Base-by-base conservation (phyloP, 169 alveolate genomes). In the Toxoplasma gondii region DNA sequence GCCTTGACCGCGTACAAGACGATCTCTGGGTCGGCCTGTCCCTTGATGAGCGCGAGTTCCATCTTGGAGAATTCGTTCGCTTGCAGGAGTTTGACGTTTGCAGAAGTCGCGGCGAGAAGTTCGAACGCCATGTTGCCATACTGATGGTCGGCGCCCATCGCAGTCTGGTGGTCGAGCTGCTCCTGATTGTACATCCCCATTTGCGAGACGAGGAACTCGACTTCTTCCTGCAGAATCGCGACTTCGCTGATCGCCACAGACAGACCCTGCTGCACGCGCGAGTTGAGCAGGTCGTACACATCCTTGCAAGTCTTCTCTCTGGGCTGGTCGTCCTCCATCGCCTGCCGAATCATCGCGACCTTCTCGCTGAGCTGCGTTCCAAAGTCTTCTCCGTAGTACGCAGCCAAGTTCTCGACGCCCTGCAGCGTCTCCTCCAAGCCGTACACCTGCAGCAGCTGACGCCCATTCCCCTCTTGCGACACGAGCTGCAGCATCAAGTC, bases 281-380 rank as follows among this genome's bases (percentile, higher is more conserved):
- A 34, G 74, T 87, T 93, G 92, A 93, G 83, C 12, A 93, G 81
- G 69, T 93, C 95, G 83, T 87, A 93, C 44, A 93, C 95, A 49
- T 93, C 95, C 70, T 93, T 93, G 84, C 95, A 93, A 36, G 95
- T 93, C 95, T 93, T 93, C 84, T 93, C 95, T 69, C 90, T 93
- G n/a, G 95, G 95, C 91, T 93, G 95, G 84, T 93, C 95, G 70
- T 93, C 95, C 27, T 84, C 95, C 95, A 93, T 93, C 64, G 95
- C 95, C 88, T 93, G 95, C 69, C 95, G 95, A 54, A 93, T 93
- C 95, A 93, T 93, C 69, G 95, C 95, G 29, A 91, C 88, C 78
- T 93, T 93, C 86, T 93, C 86, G 83, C 49, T 86, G 41, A 93
- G 69, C 91, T 93, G 93, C 12, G 49, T 74, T 17, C 93, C 93